Evolutionary conservation across 2,329 filamentous ascomycete species (phyloP).

Genomic region (Geosmithia putterillii): DNA sequence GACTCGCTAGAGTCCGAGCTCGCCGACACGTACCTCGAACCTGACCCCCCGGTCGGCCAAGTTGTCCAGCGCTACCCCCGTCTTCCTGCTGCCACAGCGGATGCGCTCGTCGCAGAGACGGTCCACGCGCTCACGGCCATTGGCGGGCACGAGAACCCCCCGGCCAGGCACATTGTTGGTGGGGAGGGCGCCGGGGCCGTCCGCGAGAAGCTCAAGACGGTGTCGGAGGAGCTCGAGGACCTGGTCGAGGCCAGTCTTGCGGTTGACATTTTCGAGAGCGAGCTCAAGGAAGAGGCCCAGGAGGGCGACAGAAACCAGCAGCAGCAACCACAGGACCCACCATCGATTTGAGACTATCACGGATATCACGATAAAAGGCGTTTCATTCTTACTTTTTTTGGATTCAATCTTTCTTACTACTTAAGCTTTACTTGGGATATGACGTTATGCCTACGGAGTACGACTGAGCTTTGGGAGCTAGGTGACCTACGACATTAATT

Average conservation of each 20-base stretch:
- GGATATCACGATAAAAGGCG: background rate
- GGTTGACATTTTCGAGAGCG: constrained; percentile 61
- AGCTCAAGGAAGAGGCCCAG: constrained; percentile 38
- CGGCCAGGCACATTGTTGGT: constrained; percentile 86
- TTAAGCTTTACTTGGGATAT: no score
- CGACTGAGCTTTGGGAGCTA: no score
- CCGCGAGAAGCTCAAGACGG: constrained; percentile 91
- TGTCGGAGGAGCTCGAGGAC: constrained; percentile 91
- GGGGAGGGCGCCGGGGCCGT: constrained; percentile 78
- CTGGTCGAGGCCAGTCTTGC: constrained; percentile 84
- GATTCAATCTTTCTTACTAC: no score
- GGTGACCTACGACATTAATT: no score
- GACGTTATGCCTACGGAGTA: no score
- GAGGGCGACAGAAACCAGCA: constrained; percentile 5
- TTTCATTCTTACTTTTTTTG: background rate
- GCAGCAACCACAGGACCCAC: background rate
- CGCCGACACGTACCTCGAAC: constrained; percentile 15
- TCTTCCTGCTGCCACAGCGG: constrained; percentile 54
- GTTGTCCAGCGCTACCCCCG: constrained; percentile 62
- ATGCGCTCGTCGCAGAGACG: constrained; percentile 73
- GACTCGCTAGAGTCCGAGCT: constrained; percentile 14
- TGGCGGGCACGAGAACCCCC: constrained; percentile 90
- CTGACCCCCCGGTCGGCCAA: constrained; percentile 21
- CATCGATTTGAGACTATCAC: background rate
- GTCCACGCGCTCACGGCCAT: constrained; percentile 86